Base-by-base conservation (phyloP, 129 eudicot species). In the Centella asiatica region DNA sequence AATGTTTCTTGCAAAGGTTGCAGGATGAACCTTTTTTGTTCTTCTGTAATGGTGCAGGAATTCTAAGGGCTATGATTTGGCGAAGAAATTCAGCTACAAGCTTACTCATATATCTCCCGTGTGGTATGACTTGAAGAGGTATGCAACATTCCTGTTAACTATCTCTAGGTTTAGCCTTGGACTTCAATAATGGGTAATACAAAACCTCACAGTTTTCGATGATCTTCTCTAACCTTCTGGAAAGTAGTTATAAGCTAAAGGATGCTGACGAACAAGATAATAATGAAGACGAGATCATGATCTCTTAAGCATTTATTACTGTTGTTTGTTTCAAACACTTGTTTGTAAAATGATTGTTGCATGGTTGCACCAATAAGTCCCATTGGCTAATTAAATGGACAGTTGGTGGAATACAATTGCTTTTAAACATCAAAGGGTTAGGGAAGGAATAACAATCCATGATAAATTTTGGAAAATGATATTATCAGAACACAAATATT, bases 51-150 rank as follows among this genome's bases (percentile, higher is more conserved):
- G 68, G 39, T 71, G 77, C 78, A 92, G 96, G 98, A 92, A 92
- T 72, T 77, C 95, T 49, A 80, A 71, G 71, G 98, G 98, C 28
- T 92, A 92, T 76, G 81, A 87, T 4, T 20, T 82, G 42, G 98
- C 98, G 52, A 92, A 84, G 79, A 72, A 67, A 64, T 92, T 92
- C 73, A 71, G 64, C 62, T 79, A 80, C 62, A 92, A 92, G 81
- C 25, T 92, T 67, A 92, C 95, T 2, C 98, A 87, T 72, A 67
- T 92, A 34, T 84, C 98, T n/a, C 98, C 98, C 0, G 98, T 92
- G 51, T 92, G 98, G 98, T 92, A 92, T 68, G 81, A 92, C 66
- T 78, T 92, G 5, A 87, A 92, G 77, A 92, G 96, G 98, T 83
- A 69, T 25, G 32, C 72, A 74, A 24, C 22, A 34, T 40, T 25